Conservation (phyloP, 2,329 filamentous ascomycete species). For the Phoma herbarum region DNA sequence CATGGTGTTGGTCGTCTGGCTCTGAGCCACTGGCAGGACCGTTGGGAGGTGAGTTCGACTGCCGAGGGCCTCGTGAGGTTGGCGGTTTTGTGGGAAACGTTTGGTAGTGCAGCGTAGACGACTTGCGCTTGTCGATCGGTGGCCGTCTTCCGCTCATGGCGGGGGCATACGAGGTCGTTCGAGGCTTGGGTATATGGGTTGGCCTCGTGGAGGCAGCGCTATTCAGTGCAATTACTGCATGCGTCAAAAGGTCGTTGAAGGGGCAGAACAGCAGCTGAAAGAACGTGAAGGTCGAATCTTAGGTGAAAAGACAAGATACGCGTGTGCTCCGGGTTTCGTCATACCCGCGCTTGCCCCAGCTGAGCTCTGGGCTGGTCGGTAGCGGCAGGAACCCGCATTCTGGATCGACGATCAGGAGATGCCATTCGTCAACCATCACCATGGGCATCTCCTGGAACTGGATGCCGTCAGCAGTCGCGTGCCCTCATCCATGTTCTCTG, state of each 20-base stretch:
- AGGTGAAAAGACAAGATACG: constrained; percentile 20
- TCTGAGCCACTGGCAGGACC: constrained; percentile 46
- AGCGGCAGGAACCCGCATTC: constrained; percentile 18
- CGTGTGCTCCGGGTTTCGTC: constrained; percentile 20
- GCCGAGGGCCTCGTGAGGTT: constrained; percentile 67
- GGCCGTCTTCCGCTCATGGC: constrained; percentile 49
- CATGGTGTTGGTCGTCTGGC: constrained; percentile 54
- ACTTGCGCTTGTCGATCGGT: constrained; percentile 54
- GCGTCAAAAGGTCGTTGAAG: background rate
- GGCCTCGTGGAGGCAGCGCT: constrained; percentile 36
- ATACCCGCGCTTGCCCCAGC: constrained; percentile 19
- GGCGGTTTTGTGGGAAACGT: constrained; percentile 82
- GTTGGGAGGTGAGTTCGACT: constrained; percentile 43
- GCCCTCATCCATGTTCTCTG: background rate
- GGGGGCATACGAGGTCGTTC: constrained; percentile 12
- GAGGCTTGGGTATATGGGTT: constrained; percentile 12
- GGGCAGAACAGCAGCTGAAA: constrained; percentile 1
- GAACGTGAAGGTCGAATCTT: constrained; percentile 2
- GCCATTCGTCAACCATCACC: constrained; percentile 8
- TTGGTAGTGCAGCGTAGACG: constrained; percentile 74
- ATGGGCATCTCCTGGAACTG: constrained; percentile 3
- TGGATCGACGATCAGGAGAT: constrained; percentile 5
- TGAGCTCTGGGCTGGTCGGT: constrained; percentile 20
- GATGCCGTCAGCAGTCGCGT: background rate
- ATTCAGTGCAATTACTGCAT: constrained; percentile 6